phyloP scores from a whole-genome alignment of 352 stramenopile genomes.

The Thraustochytrium sp. region DNA sequence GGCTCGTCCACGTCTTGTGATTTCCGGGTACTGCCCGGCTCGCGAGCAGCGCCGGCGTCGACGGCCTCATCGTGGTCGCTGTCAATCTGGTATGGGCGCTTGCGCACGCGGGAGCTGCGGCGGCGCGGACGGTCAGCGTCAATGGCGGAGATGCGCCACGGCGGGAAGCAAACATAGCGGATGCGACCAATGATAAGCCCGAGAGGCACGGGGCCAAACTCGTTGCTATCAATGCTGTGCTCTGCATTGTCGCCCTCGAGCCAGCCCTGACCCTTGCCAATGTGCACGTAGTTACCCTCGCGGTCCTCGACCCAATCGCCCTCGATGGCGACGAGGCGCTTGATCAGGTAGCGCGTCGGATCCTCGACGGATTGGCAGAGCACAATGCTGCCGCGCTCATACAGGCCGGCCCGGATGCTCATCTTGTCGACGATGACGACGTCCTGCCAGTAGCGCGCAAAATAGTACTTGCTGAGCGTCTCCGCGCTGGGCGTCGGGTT shows the following conservation, averaged over 20 bases:
- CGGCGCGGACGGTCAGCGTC: background rate
- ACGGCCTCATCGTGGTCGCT: too few species aligned
- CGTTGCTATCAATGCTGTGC: constrained; percentile 87
- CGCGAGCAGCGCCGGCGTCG: too few species aligned
- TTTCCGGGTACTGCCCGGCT: too few species aligned
- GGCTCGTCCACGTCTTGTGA: background rate
- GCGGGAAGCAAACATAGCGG: constrained; percentile 68
- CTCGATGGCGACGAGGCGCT: constrained; percentile 20
- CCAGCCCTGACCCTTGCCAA: constrained; percentile 89
- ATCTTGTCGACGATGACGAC: constrained; percentile 29
- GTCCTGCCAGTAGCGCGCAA: constrained; percentile 27
- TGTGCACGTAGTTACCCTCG: constrained; percentile 43
- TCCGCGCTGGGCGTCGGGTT: constrained; percentile 18
- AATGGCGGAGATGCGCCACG: background rate
- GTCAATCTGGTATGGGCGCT: background rate
- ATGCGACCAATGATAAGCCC: constrained; percentile 79
- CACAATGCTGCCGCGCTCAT: constrained; percentile 13
- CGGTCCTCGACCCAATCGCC: constrained; percentile 7
- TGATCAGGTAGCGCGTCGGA: constrained; percentile 26
- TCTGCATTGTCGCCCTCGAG: constrained; percentile 93
- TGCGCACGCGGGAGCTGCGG: background rate
- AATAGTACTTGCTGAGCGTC: constrained; percentile 35
- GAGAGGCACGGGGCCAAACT: constrained; percentile 88
- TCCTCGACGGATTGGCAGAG: background rate
- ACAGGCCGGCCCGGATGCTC: background rate